Base-by-base conservation (phyloP, 257 asterid genomes). In the Pogostemon cablin region DNA sequence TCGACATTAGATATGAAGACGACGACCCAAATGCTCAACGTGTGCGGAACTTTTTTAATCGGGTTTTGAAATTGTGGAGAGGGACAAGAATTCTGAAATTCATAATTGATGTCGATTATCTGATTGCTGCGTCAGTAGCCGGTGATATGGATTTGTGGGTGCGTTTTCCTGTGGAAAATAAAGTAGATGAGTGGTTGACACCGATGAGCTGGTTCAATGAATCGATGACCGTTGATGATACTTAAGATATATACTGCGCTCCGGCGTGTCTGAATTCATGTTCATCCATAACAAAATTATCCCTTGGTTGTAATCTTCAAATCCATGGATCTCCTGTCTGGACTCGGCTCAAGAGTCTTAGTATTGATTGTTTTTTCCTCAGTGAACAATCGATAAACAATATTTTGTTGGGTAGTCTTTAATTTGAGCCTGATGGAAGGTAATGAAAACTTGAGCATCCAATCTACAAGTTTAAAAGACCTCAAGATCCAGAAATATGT, bases 211-310 rank as follows among this genome's bases (percentile, higher is more conserved):
- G 25, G 25, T 20, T 20, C 25, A 20, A 20, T 20, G 50, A 3
- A 2, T 8, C 8, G 3, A 3, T 11, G 41, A 34, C 17, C 41
- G 7, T 3, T 56, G 9, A 9, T 6, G 11, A 3, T 6, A 3
- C 32, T 41, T 32, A 41, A 11, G 5, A 20, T 20, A 20, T 1
- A 3, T 68, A 68, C 25, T 8, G 2, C 6, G 25, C 11, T 17
- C 64, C 64, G 3, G n/a, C 2, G 32, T 11, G 62, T 53, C 25
- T 68, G 25, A 12, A 53, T 9, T 68, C 72, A 25, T 68, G 63
- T 42, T 17, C 63, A 1, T 68, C 53, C 2, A 5, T 53, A 2
- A 17, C 7, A 7, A 68, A 17, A 2, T 34, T 53, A 20, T 15
- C 15, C 0, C 72, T 67, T 35, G 37, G 39, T 9, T 38, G 52